Evolutionary conservation across 1,284 basidiomycete species (phyloP), one percentile per base, ranked within the genome.

Genomic region (Termitomyces sp.): DNA sequence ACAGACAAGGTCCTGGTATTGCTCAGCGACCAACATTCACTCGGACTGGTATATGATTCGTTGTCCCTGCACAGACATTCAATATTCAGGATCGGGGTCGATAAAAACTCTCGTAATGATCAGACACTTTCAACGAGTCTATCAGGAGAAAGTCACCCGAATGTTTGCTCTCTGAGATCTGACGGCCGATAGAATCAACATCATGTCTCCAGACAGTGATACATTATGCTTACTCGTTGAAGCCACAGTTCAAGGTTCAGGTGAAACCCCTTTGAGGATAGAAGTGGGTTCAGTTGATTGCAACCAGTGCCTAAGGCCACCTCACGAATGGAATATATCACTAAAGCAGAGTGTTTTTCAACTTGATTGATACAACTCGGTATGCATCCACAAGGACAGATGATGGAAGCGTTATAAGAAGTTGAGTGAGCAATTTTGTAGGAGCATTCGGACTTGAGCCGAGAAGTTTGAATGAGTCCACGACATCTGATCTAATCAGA

Each of bases 401-500:
- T 4, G 4, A 40, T n/a, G 10, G 5, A 21, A 5, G 1, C 5
- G n/a, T 44, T n/a, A 31, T 31, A 2, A 44, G 13, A 14, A 18
- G 35, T n/a, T 28, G 41, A 30, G 21, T 30, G 4, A 40, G 7
- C 38, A 11, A 40, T 24, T 24, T 13, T 5, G 16, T 40, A n/a
- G n/a, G n/a, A n/a, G n/a, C n/a, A n/a, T n/a, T n/a, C n/a, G n/a
- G n/a, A n/a, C n/a, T n/a, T n/a, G n/a, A n/a, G n/a, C n/a, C n/a
- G n/a, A n/a, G 35, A 37, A 14, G 18, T 37, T 37, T 37, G 35
- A n/a, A n/a, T n/a, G n/a, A n/a, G n/a, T n/a, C n/a, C n/a, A n/a
- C n/a, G n/a, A 18, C 18, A 50, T 44, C 40, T 56, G 41, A 57
- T 58, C 57, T 53, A 46, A 53, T 58, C 56, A 35, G 39, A 45